Conservation (phyloP, 148 eudicot genomes). For the Suaeda aralocaspica region DNA sequence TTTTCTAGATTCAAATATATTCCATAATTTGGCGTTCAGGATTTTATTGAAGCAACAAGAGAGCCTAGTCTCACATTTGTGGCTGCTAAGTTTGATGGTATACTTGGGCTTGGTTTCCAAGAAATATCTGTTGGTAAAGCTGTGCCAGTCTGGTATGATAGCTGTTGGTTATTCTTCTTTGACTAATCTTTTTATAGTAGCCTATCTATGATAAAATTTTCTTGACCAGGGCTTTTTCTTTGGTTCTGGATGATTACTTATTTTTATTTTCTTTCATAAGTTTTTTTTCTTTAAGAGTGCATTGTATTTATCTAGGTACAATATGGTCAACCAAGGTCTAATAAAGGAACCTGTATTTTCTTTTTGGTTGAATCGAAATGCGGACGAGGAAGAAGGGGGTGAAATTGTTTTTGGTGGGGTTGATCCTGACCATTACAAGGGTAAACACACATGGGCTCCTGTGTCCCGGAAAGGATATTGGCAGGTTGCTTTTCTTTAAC, state of each 20-base stretch:
- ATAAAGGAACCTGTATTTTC: constrained; percentile 76
- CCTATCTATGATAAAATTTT: neutral
- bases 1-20: neutral
- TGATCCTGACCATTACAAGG: constrained; percentile 77
- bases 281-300: neutral
- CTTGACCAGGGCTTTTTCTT: neutral
- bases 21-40: constrained; percentile 33
- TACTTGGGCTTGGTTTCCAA: constrained; percentile 92
- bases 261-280: neutral
- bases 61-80: constrained; percentile 80
- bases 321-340: constrained; percentile 79
- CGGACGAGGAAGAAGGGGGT: constrained; percentile 76
- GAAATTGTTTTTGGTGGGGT: constrained; percentile 89
- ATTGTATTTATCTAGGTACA: constrained; percentile 48
- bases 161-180: constrained; percentile 1
- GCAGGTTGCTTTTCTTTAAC: constrained; percentile 53
- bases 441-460: constrained; percentile 75
- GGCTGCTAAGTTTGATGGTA: constrained; percentile 95
- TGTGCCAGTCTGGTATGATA: constrained; percentile 81
- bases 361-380: constrained; percentile 81
- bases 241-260: neutral
- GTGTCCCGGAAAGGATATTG: constrained; percentile 87
- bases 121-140: constrained; percentile 91
- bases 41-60: constrained; percentile 86
- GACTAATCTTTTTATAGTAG: neutral